Conservation (phyloP, 257 asterid genomes). For the Linderniella brevidens region DNA sequence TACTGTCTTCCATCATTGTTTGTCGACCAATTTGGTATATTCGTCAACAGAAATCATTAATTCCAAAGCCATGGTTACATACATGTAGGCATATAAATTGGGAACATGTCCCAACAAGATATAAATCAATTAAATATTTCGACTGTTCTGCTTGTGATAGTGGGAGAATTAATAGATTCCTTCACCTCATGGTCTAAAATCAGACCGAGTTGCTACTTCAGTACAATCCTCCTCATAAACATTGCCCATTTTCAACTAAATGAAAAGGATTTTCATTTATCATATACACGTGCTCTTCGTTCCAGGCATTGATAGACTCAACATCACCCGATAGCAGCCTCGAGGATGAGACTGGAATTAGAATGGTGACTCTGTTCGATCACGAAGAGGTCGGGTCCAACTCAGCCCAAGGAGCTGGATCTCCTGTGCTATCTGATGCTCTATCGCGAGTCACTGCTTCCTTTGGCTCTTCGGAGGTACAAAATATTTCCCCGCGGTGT, state of each 20-base stretch:
- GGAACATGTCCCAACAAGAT: no score
- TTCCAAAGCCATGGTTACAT: no score
- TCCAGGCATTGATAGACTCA: conserved; percentile 86
- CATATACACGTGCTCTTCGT: background rate
- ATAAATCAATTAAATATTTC: no score
- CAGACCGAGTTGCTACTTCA: no score
- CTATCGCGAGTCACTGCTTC: conserved; percentile 68
- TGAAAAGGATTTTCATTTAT: no score
- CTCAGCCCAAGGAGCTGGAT: conserved; percentile 99
- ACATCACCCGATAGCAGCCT: conserved; percentile 57
- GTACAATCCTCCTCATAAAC: no score
- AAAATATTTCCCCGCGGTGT: background rate
- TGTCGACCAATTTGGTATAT: background rate
- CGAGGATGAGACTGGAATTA: conserved; percentile 57
- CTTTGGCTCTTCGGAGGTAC: conserved; percentile 63
- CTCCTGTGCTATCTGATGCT: conserved; percentile 79
- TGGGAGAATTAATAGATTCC: no score
- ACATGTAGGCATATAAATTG: no score
- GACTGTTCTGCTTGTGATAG: no score
- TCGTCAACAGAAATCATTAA: no score
- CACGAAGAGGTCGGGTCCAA: conserved; percentile 93
- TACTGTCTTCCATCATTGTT: conserved; percentile 7
- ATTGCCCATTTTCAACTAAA: no score
- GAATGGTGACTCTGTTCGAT: conserved; percentile 94
- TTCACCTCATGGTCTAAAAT: no score